These are phyloP conservation scores for Auriscalpium microsporum DNA, from an alignment of 768 basidiomycete species.

Conservation along the genomic window DNA sequence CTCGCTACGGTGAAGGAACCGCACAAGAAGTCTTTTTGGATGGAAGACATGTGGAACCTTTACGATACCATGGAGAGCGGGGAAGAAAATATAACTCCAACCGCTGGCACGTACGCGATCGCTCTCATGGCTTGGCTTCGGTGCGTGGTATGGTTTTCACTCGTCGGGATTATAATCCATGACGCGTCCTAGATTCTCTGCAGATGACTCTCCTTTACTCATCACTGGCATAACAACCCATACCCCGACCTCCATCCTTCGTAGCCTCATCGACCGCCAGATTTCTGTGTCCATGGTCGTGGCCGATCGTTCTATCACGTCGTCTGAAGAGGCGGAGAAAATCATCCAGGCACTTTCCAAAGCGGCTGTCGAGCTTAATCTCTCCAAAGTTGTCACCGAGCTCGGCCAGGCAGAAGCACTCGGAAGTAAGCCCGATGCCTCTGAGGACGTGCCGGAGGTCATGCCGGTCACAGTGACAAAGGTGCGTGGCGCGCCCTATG, in stretches of 20 bases:
- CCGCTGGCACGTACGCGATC: constrained; percentile 54
- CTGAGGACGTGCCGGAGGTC: constrained; percentile 50
- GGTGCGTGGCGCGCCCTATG: constrained; percentile 19
- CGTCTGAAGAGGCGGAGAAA: constrained; percentile 45
- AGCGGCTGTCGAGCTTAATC: constrained; percentile 49
- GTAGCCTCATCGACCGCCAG: constrained; percentile 35
- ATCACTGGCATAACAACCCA: constrained; percentile 9
- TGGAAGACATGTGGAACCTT: constrained; percentile 52
- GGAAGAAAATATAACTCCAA: constrained; percentile 40
- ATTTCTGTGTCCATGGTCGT: constrained; percentile 46
- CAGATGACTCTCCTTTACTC: constrained; percentile 17
- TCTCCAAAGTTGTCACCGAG: constrained; percentile 42
- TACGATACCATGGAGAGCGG: constrained; percentile 48
- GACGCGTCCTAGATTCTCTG: constrained; percentile 30
- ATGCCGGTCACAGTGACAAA: constrained; percentile 45
- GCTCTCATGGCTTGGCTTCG: constrained; percentile 55
- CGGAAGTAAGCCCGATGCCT: constrained; percentile 33
- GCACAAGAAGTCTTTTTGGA: constrained; percentile 43
- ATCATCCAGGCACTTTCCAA: constrained; percentile 50
- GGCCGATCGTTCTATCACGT: constrained; percentile 45
- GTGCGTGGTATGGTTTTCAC: constrained; percentile 23
- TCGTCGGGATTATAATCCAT: not conserved
- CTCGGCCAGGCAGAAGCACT: constrained; percentile 47
- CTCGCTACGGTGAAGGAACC: constrained; percentile 45
- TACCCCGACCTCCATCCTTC: constrained; percentile 20